A percentile compares a stretch with the other conserved stretches of the same genome.
phyloP scores from a whole-genome alignment of 257 asterid genomes.

The Osmanthus fragrans region DNA sequence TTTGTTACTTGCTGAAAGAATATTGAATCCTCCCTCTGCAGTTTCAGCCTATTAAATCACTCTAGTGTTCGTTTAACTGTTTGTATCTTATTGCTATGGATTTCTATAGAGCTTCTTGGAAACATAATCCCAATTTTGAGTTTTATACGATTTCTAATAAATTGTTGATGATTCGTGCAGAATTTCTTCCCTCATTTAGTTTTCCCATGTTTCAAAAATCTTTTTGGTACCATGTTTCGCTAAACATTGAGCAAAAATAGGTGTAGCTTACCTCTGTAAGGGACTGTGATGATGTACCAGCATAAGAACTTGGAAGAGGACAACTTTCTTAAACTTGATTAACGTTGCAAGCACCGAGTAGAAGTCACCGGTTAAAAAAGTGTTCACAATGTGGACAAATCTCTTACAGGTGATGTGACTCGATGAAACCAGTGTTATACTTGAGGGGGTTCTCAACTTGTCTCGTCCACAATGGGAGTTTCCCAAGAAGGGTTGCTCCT shows the following conservation, averaged over 20 bases:
- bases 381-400: background rate
- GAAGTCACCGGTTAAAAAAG: background rate
- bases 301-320: too few species aligned
- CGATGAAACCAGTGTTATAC: background rate
- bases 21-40: conserved; percentile 48
- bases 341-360: background rate
- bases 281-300: background rate
- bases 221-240: background rate
- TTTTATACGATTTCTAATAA: background rate
- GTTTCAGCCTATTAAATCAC: background rate
- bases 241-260: too few species aligned
- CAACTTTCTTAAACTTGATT: background rate
- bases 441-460: too few species aligned
- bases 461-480: too few species aligned
- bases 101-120: background rate
- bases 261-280: background rate
- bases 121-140: conserved; percentile 11
- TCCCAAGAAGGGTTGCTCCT: too few species aligned
- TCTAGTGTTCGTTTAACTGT: background rate
- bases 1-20: conserved; percentile 89
- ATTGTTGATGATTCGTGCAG: background rate
- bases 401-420: background rate
- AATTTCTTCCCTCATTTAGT: background rate
- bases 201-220: background rate
- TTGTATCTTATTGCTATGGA: too few species aligned